These are phyloP conservation scores for Setaria viridis DNA, from an alignment of 202 grass and related monocot species.

Conservation along the genomic window DNA sequence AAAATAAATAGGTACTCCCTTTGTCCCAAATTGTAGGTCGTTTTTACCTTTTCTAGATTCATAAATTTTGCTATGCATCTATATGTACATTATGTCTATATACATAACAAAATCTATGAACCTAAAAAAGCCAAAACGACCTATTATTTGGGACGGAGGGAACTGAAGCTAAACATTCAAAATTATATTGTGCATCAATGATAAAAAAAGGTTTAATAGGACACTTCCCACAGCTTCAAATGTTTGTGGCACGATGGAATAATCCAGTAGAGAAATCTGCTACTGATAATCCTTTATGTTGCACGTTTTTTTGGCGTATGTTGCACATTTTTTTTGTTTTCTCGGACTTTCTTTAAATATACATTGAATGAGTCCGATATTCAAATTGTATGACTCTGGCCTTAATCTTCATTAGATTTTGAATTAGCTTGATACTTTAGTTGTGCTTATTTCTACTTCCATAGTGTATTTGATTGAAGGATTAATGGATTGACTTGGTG, in stretches of 20 bases:
- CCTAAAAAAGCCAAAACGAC: too few species aligned
- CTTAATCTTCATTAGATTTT: neutral
- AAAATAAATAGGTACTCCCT: neutral
- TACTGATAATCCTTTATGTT: neutral
- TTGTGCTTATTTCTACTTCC: neutral
- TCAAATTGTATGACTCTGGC: neutral
- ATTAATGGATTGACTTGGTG: neutral
- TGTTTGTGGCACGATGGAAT: neutral
- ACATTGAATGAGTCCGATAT: neutral
- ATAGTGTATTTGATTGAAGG: neutral
- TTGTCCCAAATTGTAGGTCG: too few species aligned
- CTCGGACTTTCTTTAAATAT: slow-evolving; percentile 5
- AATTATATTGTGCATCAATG: neutral
- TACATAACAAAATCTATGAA: too few species aligned
- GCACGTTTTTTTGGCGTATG: too few species aligned
- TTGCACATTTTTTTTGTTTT: slow-evolving; percentile 1
- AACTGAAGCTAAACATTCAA: neutral
- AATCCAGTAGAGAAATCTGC: neutral
- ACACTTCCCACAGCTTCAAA: neutral
- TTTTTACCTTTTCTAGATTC: too few species aligned
- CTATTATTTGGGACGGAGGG: too few species aligned
- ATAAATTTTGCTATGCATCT: too few species aligned
- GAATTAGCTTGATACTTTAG: neutral
- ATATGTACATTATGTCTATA: too few species aligned
- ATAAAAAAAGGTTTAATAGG: neutral